Evolutionary conservation across 345 rosid genomes (phyloP).

Genomic region (Hibiscus trionum): DNA sequence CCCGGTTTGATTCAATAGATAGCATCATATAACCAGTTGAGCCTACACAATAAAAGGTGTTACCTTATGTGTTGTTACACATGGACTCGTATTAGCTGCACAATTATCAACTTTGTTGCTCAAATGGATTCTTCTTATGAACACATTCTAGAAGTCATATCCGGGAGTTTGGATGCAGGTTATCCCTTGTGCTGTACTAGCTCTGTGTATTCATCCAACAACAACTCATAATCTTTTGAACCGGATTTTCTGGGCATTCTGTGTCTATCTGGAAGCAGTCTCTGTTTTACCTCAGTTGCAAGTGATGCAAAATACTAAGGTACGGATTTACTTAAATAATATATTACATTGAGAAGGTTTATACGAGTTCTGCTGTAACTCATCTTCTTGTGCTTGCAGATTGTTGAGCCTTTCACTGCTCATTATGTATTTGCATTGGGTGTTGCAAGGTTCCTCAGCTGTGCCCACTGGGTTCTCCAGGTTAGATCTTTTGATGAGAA

Average conservation of each 20-base stretch:
- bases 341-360: slow-evolving; percentile 1
- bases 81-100: background rate
- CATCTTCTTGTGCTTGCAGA: slow-evolving; percentile 39
- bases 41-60: background rate
- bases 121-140: background rate
- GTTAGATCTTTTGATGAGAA: slow-evolving; percentile 27
- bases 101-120: background rate
- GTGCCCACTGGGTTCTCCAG: slow-evolving; percentile 99
- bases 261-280: slow-evolving; percentile 93
- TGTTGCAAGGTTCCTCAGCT: slow-evolving; percentile 93
- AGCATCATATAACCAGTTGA: background rate
- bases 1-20: background rate
- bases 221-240: slow-evolving; percentile 79
- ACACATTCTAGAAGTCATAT: background rate
- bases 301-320: slow-evolving; percentile 99
- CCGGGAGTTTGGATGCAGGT: slow-evolving; percentile 41
- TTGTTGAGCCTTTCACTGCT: slow-evolving; percentile 99
- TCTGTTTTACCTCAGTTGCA: slow-evolving; percentile 93
- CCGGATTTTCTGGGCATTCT: slow-evolving; percentile 87
- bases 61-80: background rate
- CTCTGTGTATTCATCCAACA: slow-evolving; percentile 79
- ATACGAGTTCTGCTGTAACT: background rate
- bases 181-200: slow-evolving; percentile 72
- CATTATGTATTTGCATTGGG: slow-evolving; percentile 99
- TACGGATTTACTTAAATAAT: slow-evolving; percentile 12